Conservation (phyloP, 768 basidiomycete species). For the Mycena alexandri region DNA sequence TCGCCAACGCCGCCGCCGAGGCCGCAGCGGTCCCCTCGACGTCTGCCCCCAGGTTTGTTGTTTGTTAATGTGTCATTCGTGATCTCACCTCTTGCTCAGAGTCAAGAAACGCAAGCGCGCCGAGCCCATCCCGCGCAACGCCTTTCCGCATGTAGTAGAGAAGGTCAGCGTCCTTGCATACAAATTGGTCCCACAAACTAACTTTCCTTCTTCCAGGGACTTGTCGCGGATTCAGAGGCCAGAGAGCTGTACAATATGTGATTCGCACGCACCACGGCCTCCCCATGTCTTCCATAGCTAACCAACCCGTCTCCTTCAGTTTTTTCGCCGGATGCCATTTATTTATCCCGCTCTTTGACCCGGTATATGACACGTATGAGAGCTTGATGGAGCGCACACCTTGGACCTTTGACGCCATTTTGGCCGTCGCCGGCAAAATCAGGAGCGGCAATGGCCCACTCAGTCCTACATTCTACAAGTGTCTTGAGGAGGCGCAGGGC, state of each 20-base stretch:
- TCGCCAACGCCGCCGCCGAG: conserved; percentile 96
- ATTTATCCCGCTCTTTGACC: conserved; percentile 96
- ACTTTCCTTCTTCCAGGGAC: conserved; percentile 63
- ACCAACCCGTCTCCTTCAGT: conserved; percentile 59
- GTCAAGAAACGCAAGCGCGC: conserved; percentile 88
- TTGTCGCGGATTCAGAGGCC: conserved; percentile 88
- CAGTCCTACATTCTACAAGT: conserved; percentile 88
- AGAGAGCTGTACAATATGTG: conserved; percentile 94
- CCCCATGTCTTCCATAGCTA: conserved; percentile 50
- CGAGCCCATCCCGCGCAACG: conserved; percentile 86
- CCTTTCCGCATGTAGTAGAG: conserved; percentile 91
- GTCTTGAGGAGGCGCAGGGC: conserved; percentile 94
- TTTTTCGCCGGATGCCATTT: conserved; percentile 97
- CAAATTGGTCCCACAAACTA: conserved; percentile 7
- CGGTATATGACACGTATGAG: conserved; percentile 93
- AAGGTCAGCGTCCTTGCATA: conserved; percentile 62
- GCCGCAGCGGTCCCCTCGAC: conserved; percentile 85
- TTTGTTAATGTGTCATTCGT: conserved; percentile 20
- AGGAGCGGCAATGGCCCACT: conserved; percentile 90
- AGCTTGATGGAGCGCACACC: conserved; percentile 92
- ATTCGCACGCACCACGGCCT: conserved; percentile 48
- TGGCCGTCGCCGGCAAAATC: conserved; percentile 93
- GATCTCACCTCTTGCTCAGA: conserved; percentile 49
- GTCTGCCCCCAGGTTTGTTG: conserved; percentile 67
- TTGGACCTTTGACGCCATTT: conserved; percentile 95